Percentiles rank a stretch among this genome's conserved stretches.
These are phyloP conservation scores for Mortierella sp. DNA, from an alignment of 371 early-diverging fungal species.

Conservation along the genomic window DNA sequence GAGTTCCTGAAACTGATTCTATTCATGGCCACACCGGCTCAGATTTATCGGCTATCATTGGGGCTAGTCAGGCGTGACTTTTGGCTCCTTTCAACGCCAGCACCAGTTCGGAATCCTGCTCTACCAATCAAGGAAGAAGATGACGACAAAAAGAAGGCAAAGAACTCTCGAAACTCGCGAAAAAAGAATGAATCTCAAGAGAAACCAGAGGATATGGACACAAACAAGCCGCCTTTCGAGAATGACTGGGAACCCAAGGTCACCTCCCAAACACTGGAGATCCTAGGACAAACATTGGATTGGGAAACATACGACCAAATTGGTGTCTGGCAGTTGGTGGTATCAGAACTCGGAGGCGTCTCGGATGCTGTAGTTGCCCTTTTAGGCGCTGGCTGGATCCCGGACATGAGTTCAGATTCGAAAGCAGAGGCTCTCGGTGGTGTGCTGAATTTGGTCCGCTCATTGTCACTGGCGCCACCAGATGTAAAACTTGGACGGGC, in stretches of 20 bases:
- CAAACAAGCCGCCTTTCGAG: background rate
- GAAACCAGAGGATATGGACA: background rate
- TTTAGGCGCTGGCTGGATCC: constrained; percentile 39
- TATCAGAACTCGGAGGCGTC: constrained; percentile 41
- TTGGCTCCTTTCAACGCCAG: constrained; percentile 21
- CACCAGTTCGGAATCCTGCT: background rate
- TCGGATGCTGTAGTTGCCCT: constrained; percentile 18
- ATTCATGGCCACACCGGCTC: constrained; percentile 31
- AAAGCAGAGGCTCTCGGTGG: constrained; percentile 41
- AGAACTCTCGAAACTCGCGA: constrained; percentile 6
- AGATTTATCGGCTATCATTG: constrained; percentile 37
- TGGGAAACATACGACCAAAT: constrained; percentile 49
- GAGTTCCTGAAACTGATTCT: constrained; percentile 30
- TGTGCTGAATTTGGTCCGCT: constrained; percentile 32
- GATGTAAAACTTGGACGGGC: constrained; percentile 27
- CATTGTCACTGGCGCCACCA: constrained; percentile 26
- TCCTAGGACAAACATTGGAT: constrained; percentile 26
- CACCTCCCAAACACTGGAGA: constrained; percentile 9
- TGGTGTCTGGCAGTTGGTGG: constrained; percentile 44
- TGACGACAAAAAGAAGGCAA: constrained; percentile 13
- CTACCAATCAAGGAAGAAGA: constrained; percentile 6
- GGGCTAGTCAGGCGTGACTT: constrained; percentile 27
- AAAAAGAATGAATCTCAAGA: constrained; percentile 12
- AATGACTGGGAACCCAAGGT: constrained; percentile 27
- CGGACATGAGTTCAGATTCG: constrained; percentile 7